Base-by-base conservation (phyloP, 2,329 filamentous ascomycete species). In the Tolypocladium guangdongense region DNA sequence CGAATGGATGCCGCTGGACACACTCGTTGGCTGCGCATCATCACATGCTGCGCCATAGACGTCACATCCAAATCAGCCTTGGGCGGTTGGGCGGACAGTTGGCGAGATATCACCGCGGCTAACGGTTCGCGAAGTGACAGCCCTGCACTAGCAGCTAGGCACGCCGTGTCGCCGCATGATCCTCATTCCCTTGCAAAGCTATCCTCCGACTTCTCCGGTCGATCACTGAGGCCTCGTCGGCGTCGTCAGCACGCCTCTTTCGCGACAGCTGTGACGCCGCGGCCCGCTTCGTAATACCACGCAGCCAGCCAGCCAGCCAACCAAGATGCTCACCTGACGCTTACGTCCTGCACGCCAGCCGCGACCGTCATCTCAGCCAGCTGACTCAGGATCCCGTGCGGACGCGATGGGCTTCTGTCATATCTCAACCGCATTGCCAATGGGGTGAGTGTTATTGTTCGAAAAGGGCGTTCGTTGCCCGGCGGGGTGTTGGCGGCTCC, bases 261-360 rank as follows among this genome's bases (percentile, higher is more conserved):
- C 33, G 2, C 43, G 27, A 12, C 27, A 24, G 41, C 27, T 32
- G n/a, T 20, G 43, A 27, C 18, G 7, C 0, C 41, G 24, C n/a
- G 41, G 24, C 41, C 7, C 18, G 14, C 14, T 45, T 36, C n/a
- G 7, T n/a, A n/a, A n/a, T 12, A 49, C 14, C 30, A 32, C 38
- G 36, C 30, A 52, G 39, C 41, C 49, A 46, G 50, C 50, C 50
- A 35, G 20, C 12, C 38, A 46, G 11, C n/a, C 46, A 4, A 14
- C 30, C 27, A 30, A 50, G 20, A 50, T 35, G 53, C 57, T 59
- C 57, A 59, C 56, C 57, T 59, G 57, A 59, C 55, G 52, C 55
- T 47, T 10, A 46, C 37, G 30, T 50, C 38, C 57, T 59, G 57
- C 57, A 55, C 38, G 53, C 50, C 52, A 30, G 27, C 39, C 10